Conservation (phyloP, 257 asterid species). For the Jacaranda copaia region DNA sequence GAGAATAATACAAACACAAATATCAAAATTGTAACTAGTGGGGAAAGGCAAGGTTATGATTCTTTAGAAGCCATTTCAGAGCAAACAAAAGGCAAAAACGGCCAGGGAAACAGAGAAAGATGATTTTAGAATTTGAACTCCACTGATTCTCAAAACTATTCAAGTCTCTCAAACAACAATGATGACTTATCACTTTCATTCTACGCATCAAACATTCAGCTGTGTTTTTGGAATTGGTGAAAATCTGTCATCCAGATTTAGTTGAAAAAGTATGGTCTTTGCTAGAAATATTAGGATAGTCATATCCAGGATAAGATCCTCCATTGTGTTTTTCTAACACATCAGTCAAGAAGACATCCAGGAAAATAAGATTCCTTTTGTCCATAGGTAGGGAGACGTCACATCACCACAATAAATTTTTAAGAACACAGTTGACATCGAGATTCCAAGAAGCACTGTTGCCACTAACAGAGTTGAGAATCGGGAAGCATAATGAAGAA, state of each 20-base stretch:
- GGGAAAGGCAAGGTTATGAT: not conserved
- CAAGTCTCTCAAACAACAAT: constrained; percentile 15
- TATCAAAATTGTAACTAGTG: not conserved
- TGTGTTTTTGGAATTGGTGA: not conserved
- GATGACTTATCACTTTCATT: constrained; percentile 1
- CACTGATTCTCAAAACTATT: not conserved
- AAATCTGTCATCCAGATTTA: not conserved
- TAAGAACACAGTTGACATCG: not conserved
- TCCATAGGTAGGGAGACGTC: not conserved
- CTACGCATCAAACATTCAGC: not conserved
- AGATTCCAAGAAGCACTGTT: too few relatives aligned
- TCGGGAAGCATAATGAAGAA: too few relatives aligned
- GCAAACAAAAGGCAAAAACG: not conserved
- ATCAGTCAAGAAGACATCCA: constrained; percentile 3
- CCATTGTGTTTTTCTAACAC: not conserved
- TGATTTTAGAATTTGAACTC: not conserved
- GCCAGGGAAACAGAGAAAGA: not conserved
- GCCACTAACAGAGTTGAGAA: too few relatives aligned
- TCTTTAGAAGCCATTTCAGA: constrained; percentile 10
- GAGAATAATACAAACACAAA: not conserved
- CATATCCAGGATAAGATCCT: not conserved
- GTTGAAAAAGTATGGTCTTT: not conserved
- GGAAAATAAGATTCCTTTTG: not conserved
- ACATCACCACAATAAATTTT: not conserved
- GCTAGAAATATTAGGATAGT: not conserved